These are phyloP conservation scores for Nectriaceae sp. DNA, from an alignment of 2,329 filamentous ascomycete genomes.

Conservation along the genomic window DNA sequence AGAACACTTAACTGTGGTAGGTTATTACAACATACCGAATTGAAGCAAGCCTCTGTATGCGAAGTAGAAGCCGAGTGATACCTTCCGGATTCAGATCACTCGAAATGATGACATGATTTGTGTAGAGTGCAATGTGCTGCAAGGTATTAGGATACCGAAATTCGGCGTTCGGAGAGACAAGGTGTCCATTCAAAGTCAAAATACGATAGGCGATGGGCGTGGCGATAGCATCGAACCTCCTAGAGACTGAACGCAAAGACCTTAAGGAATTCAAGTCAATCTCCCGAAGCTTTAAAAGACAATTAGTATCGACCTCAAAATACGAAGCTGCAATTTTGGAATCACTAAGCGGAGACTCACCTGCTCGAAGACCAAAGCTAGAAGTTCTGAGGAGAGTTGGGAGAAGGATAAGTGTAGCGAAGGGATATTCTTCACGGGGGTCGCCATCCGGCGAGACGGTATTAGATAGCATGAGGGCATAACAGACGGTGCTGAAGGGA, in stretches of 20 bases:
- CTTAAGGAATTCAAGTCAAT: slow-evolving; percentile 37
- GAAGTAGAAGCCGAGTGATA: slow-evolving; percentile 37
- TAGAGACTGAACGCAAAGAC: slow-evolving; percentile 39
- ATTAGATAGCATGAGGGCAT: slow-evolving; percentile 9
- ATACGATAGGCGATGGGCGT: slow-evolving; percentile 45
- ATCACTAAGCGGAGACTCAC: slow-evolving; percentile 28
- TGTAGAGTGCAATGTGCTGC: slow-evolving; percentile 38
- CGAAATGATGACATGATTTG: slow-evolving; percentile 42
- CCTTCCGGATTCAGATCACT: slow-evolving; percentile 42
- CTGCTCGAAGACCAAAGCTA: slow-evolving; percentile 44
- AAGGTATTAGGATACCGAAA: slow-evolving; percentile 34
- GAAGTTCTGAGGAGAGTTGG: slow-evolving; percentile 44
- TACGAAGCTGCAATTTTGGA: neutral
- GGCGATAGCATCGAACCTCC: slow-evolving; percentile 41
- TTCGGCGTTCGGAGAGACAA: slow-evolving; percentile 38
- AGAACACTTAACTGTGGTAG: neutral
- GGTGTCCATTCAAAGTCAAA: slow-evolving; percentile 38
- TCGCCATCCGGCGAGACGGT: slow-evolving; percentile 24
- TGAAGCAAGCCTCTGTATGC: slow-evolving; percentile 38
- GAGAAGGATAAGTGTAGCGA: slow-evolving; percentile 20
- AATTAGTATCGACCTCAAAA: slow-evolving; percentile 13
- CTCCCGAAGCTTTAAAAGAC: slow-evolving; percentile 38
- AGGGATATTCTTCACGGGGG: slow-evolving; percentile 8
- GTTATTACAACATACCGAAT: slow-evolving; percentile 37
- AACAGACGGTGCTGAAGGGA: slow-evolving; percentile 12